Base-by-base conservation (phyloP, 2,329 filamentous ascomycete genomes). In the Pseudogymnoascus sp. region DNA sequence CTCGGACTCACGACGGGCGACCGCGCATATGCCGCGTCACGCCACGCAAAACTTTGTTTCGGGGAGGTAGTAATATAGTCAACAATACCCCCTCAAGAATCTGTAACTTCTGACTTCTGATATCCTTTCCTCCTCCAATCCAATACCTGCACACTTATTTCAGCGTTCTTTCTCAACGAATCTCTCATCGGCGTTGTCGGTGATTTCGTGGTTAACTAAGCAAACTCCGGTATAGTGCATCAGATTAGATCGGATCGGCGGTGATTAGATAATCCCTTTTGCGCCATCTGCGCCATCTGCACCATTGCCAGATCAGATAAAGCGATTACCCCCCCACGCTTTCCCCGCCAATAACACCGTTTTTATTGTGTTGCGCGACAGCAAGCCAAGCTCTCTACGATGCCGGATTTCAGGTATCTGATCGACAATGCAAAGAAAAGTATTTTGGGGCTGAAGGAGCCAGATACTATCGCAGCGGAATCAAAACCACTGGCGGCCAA, bases 361-460 rank as follows among this genome's bases (percentile, higher is more conserved):
- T 26, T 56, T 56, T 50, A 7, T 56, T 56, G 50, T 56, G 26
- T 56, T 56, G 31, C 29, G 17, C 50, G 29, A 56, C 50, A 33
- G 50, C 0, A 56, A 56, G 10, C 50, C 29, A 33, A 56, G 29
- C 17, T 21, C n/a, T 19, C 13, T 33, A 59, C 19, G 42, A 53
- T 62, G 33, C 40, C 23, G 40, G 38, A 44, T 37, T 21, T 73
- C 64, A 72, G 69, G 60, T 70, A 69, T 0, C 61, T 72, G 2
- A 38, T 74, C 13, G 65, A 63, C 35, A 67, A 63, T 53, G 71
- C 71, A 7, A 65, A 65, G 44, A 66, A 69, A 50, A 66, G 68
- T 1, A 65, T 73, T 15, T 68, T 67, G 2, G 70, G 70, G 2
- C 59, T 65, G n/a, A 63, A 69, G 19, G 69, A 69, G 9, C 67